phyloP scores from a whole-genome alignment of 768 basidiomycete species.

The Hemileccinum rubropunctum region DNA sequence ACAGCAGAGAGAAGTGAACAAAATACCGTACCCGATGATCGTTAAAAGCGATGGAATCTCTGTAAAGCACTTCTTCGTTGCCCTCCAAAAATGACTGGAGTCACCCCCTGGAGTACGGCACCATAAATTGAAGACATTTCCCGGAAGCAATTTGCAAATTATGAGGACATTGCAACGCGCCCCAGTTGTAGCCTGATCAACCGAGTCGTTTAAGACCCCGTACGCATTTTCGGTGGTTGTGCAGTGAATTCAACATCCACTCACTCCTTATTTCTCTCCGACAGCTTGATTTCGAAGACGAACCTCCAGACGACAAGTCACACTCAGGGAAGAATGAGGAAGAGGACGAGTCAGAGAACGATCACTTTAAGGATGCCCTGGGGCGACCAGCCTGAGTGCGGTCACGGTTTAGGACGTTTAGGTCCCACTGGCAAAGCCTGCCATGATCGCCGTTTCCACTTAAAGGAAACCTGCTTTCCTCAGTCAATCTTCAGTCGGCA shows the following conservation, averaged over 20 bases:
- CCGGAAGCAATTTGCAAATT: constrained; percentile 77
- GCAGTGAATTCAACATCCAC: not conserved
- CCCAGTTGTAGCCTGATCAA: constrained; percentile 95
- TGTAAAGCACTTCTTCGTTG: constrained; percentile 19
- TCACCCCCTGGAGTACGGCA: not conserved
- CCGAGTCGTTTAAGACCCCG: constrained; percentile 91
- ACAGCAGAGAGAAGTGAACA: not conserved
- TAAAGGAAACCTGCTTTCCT: constrained; percentile 7
- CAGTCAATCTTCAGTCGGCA: too few relatives aligned
- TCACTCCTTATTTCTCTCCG: constrained; percentile 1
- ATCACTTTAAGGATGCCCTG: constrained; percentile 64
- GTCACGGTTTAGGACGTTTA: too few relatives aligned
- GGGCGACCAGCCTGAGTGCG: too few relatives aligned
- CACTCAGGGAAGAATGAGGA: constrained; percentile 29
- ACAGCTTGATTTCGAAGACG: constrained; percentile 84
- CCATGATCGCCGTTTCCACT: constrained; percentile 16
- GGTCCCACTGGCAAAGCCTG: constrained; percentile 10
- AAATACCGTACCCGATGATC: constrained; percentile 22
- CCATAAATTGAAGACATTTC: constrained; percentile 70
- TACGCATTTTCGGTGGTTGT: constrained; percentile 41
- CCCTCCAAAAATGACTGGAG: constrained; percentile 14
- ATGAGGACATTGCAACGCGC: constrained; percentile 93
- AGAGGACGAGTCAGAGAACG: constrained; percentile 37
- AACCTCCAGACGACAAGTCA: constrained; percentile 46
- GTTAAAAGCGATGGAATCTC: constrained; percentile 26